These are phyloP conservation scores for Discostella stelligera DNA, from an alignment of 352 stramenopile species.

Conservation along the genomic window DNA sequence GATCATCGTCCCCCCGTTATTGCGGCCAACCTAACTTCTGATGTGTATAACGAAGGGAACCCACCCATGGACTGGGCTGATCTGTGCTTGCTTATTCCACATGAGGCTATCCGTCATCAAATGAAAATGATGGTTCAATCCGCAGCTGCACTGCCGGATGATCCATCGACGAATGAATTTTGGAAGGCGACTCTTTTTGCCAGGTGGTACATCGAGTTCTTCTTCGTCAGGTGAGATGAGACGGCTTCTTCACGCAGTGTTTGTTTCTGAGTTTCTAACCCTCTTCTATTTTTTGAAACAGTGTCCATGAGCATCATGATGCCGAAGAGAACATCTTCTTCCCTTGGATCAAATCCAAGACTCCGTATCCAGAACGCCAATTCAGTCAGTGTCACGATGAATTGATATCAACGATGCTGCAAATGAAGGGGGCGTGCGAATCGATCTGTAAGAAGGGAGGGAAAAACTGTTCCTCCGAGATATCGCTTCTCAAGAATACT, in stretches of 20 bases:
- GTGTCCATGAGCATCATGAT: slow-evolving; percentile 47
- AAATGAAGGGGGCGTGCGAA: slow-evolving; percentile 29
- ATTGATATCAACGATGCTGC: slow-evolving; percentile 33
- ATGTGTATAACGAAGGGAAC: slow-evolving; percentile 29
- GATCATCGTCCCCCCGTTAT: slow-evolving; percentile 6
- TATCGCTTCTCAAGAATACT: slow-evolving; percentile 23
- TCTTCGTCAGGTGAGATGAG: slow-evolving; percentile 4
- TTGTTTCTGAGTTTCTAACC: not conserved
- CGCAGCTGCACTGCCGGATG: slow-evolving; percentile 19
- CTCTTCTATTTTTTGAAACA: not conserved
- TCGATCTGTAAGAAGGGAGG: slow-evolving; percentile 34
- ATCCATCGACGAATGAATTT: slow-evolving; percentile 7
- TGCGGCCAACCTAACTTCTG: slow-evolving; percentile 28
- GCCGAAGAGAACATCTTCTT: slow-evolving; percentile 48
- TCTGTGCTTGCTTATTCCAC: slow-evolving; percentile 37
- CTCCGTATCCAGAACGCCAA: slow-evolving; percentile 24
- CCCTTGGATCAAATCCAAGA: slow-evolving; percentile 42
- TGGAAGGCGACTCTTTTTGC: slow-evolving; percentile 26
- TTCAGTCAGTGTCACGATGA: slow-evolving; percentile 24
- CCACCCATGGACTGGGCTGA: slow-evolving; percentile 51
- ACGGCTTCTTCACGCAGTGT: not conserved
- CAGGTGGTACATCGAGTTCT: slow-evolving; percentile 38
- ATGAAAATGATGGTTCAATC: slow-evolving; percentile 26
- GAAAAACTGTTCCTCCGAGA: slow-evolving; percentile 16
- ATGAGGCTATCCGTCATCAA: slow-evolving; percentile 42